Conservation (phyloP, 495 filamentous ascomycete genomes). For the Neurospora sp. region DNA sequence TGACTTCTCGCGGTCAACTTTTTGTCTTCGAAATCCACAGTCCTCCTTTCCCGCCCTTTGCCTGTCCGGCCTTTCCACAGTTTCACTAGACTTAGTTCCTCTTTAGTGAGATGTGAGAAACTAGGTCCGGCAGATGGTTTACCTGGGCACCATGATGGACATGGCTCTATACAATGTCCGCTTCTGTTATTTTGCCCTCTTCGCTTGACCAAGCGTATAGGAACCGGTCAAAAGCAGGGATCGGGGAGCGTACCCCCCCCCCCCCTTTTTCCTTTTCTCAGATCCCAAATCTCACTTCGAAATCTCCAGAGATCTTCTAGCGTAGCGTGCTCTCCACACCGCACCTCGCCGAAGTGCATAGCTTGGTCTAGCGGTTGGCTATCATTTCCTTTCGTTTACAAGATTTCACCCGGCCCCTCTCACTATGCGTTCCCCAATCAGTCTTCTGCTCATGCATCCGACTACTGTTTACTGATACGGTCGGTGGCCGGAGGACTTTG, state of each 20-base stretch:
- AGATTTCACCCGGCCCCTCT: neutral
- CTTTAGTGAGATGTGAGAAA: neutral
- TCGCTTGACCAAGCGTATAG: neutral
- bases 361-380: neutral
- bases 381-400: neutral
- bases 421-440: neutral
- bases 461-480: neutral
- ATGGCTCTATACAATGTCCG: neutral
- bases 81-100: neutral
- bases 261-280: neutral
- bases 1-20: neutral
- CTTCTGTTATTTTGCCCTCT: neutral
- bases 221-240: neutral
- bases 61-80: neutral
- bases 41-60: neutral
- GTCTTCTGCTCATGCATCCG: neutral
- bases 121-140: neutral
- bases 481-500: neutral
- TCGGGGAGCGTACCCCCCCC: neutral
- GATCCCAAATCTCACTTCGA: neutral
- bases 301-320: neutral
- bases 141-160: neutral
- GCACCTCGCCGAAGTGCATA: neutral
- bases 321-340: neutral
- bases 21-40: neutral